A percentile compares a stretch with the other conserved stretches of the same genome.
Conservation (phyloP, 2,329 filamentous ascomycete genomes). For the Xylariales sp. region DNA sequence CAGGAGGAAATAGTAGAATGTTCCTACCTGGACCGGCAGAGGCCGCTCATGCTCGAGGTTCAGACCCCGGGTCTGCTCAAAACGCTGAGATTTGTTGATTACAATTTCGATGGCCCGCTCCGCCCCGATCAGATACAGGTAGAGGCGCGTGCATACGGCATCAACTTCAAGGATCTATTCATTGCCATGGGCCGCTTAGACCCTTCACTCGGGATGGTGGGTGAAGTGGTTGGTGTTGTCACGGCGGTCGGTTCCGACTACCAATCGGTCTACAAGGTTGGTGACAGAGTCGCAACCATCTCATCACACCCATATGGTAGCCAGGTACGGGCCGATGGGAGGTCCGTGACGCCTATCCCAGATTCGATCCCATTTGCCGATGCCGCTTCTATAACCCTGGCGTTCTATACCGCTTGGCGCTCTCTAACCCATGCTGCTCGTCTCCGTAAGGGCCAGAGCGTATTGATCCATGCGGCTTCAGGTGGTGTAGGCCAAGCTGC, state of each 20-base stretch:
- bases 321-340: constrained; percentile 1
- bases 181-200: constrained; percentile 11
- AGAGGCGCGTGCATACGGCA: constrained; percentile 10
- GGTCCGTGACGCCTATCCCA: constrained; percentile 17
- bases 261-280: constrained; percentile 2
- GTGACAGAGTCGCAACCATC: background rate
- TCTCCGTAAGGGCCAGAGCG: constrained; percentile 15
- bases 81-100: constrained; percentile 2
- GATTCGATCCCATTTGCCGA: constrained; percentile 15
- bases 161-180: constrained; percentile 13
- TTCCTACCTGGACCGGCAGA: background rate
- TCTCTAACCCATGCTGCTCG: constrained; percentile 19
- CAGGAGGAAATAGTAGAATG: background rate
- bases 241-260: constrained; percentile 5
- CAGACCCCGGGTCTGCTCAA: constrained; percentile 1
- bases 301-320: constrained; percentile 1
- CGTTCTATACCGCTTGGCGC: constrained; percentile 21
- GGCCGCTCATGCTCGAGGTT: constrained; percentile 1
- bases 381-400: constrained; percentile 20
- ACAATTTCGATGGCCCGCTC: constrained; percentile 9
- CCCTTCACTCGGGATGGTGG: background rate
- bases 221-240: constrained; percentile 10
- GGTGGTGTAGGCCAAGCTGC: constrained; percentile 17
- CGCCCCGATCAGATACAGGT: constrained; percentile 15
- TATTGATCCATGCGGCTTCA: constrained; percentile 18